Evolutionary conservation across 345 rosid species (phyloP).

Genomic region (Ceriops tagal): DNA sequence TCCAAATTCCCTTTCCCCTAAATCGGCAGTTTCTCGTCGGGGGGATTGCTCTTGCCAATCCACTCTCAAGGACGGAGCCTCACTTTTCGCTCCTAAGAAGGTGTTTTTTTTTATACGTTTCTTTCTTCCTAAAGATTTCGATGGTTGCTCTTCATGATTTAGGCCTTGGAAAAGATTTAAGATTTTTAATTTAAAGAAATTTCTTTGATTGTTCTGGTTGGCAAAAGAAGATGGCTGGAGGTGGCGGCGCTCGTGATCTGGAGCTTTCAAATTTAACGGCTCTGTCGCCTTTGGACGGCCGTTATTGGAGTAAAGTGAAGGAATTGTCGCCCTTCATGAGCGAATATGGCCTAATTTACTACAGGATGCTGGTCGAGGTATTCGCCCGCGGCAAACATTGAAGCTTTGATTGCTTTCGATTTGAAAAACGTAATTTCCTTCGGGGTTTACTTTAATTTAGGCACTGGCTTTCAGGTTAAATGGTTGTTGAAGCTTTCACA

Average conservation of each 20-base stretch:
- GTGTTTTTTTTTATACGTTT: background rate
- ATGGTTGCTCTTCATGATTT: too few relatives aligned
- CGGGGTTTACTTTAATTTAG: too few relatives aligned
- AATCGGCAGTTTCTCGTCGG: conserved; percentile 12
- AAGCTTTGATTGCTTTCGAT: too few relatives aligned
- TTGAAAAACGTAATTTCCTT: too few relatives aligned
- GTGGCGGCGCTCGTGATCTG: conserved; percentile 29
- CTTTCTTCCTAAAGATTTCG: too few relatives aligned
- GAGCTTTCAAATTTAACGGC: conserved; percentile 80
- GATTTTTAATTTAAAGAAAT: background rate
- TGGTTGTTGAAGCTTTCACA: conserved; percentile 88
- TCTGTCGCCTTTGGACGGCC: conserved; percentile 87
- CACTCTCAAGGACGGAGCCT: conserved; percentile 21
- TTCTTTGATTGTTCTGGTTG: conserved; percentile 13
- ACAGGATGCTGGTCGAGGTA: conserved; percentile 86
- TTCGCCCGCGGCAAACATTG: too few relatives aligned
- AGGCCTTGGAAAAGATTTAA: background rate
- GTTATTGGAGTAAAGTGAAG: conserved; percentile 85
- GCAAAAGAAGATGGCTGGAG: conserved; percentile 44
- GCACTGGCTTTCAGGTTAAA: conserved; percentile 47
- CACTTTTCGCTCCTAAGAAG: conserved; percentile 12
- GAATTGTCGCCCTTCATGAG: conserved; percentile 83
- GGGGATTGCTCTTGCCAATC: conserved; percentile 25
- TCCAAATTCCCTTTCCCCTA: conserved; percentile 28
- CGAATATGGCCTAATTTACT: conserved; percentile 78